Conservation (phyloP, 169 alveolate genomes). For the Neospora caninum region DNA sequence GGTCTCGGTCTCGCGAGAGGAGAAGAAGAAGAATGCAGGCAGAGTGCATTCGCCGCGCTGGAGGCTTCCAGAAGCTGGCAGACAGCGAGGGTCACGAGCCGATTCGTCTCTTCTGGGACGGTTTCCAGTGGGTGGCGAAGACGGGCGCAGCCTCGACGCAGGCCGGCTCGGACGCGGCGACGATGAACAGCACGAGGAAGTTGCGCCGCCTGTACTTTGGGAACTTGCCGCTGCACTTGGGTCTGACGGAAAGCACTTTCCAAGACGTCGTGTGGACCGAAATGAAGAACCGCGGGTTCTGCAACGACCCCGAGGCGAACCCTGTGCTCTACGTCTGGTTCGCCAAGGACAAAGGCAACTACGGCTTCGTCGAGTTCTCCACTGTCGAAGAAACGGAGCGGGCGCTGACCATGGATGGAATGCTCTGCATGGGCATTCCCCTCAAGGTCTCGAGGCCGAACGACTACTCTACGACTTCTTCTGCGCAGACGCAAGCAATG, state of each 20-base stretch:
- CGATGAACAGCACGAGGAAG: slow-evolving; percentile 89
- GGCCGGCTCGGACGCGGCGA: slow-evolving; percentile 84
- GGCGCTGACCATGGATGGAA: slow-evolving; percentile 91
- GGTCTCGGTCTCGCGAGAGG: slow-evolving; percentile 73
- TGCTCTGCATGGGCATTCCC: slow-evolving; percentile 89
- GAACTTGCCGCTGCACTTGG: slow-evolving; percentile 87
- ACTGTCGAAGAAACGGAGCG: slow-evolving; percentile 92
- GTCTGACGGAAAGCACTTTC: slow-evolving; percentile 88
- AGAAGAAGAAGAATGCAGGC: slow-evolving; percentile 73
- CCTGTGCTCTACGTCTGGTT: slow-evolving; percentile 93
- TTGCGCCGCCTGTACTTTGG: slow-evolving; percentile 90
- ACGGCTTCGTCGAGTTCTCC: slow-evolving; percentile 90
- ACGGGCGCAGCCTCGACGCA: slow-evolving; percentile 76
- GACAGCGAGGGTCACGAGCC: slow-evolving; percentile 92
- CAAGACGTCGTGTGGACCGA: slow-evolving; percentile 90
- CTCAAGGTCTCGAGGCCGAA: slow-evolving; percentile 91
- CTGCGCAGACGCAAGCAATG: slow-evolving; percentile 68
- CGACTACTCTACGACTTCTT: slow-evolving; percentile 81
- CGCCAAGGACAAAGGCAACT: slow-evolving; percentile 92
- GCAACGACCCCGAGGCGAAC: slow-evolving; percentile 87
- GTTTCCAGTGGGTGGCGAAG: slow-evolving; percentile 94
- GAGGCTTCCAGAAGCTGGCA: slow-evolving; percentile 91
- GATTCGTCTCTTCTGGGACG: slow-evolving; percentile 92
- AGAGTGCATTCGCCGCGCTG: slow-evolving; percentile 82
- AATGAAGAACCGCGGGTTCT: slow-evolving; percentile 85